Evolutionary conservation across 2,329 filamentous ascomycete genomes (phyloP), one percentile per base, ranked within the genome.

Genomic region (Bipolaris bicolor): DNA sequence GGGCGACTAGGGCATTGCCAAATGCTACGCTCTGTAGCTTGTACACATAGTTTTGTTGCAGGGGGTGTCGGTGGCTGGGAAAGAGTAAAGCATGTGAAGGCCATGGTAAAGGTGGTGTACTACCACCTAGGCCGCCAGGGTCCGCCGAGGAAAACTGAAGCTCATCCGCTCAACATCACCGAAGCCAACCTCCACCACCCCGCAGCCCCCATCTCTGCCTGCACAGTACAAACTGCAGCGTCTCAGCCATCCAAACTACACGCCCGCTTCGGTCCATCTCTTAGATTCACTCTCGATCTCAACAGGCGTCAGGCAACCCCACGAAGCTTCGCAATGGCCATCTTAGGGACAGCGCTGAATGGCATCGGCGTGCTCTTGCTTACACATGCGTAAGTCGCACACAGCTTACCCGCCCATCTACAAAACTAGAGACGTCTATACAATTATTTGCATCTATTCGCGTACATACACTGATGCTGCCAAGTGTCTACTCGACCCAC

Each of bases 401-500:
- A 31, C 33, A 41, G 24, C 7, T 5, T 13, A n/a, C 5, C 15
- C 6, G n/a, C 20, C 24, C 37, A 16, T 16, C 20, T n/a, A n/a
- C 18, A 15, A 10, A 34, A 31, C 15, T 3, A 7, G 7, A 34
- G 7, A 34, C 33, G 15, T 13, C 20, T 34, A 11, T 6, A n/a
- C 3, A 11, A 15, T 3, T 7, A 45, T 18, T 18, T 33, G 13
- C 18, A 13, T 24, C 13, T 18, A 24, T n/a, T 13, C 5, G 10
- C 22, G 11, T 13, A 44, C 5, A 2, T 6, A 2, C 26, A 36
- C 66, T 74, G 57, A 74, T 50, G 33, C 37, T 40, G 44, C 11
- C 74, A n/a, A 99, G 95, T 63, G 96, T 93, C 79, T 99, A 98
- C 79, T 99, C 95, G 49, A 92, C 93, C 45, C 90, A 97, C 78